Conservation (phyloP, 2,329 filamentous ascomycete species). For the Dothideomycetes sp. region DNA sequence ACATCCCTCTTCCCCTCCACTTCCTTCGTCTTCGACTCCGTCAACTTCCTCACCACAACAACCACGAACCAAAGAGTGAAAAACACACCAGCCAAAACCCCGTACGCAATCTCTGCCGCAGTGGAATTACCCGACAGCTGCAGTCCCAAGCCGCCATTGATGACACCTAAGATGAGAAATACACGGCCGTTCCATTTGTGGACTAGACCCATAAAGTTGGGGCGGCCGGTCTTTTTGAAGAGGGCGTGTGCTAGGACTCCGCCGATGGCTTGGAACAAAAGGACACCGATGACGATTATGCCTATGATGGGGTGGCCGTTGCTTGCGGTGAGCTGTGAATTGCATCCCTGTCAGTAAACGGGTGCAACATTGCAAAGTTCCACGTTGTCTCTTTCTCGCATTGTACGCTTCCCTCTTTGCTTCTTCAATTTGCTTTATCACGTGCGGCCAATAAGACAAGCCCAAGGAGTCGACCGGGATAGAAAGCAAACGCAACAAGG, state of each 20-base stretch:
- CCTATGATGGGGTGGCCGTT: constrained; percentile 47
- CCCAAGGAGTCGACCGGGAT: too few relatives aligned
- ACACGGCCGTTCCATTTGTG: constrained; percentile 42
- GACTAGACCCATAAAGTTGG: constrained; percentile 2
- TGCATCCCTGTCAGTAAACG: background rate
- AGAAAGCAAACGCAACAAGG: too few relatives aligned
- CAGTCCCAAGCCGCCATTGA: constrained; percentile 48
- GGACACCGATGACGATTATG: constrained; percentile 39
- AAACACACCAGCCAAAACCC: constrained; percentile 33
- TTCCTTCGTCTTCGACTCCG: too few relatives aligned
- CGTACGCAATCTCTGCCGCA: constrained; percentile 31
- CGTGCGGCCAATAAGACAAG: too few relatives aligned
- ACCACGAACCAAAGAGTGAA: constrained; percentile 26
- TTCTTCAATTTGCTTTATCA: background rate
- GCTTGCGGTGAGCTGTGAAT: constrained; percentile 9
- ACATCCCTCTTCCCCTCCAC: too few relatives aligned
- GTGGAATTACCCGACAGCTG: constrained; percentile 31
- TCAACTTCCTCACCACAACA: too few relatives aligned
- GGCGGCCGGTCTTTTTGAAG: constrained; percentile 29
- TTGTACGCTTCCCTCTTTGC: background rate
- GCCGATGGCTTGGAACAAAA: constrained; percentile 43
- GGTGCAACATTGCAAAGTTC: constrained; percentile 3
- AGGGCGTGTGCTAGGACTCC: constrained; percentile 46
- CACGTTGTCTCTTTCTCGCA: background rate
- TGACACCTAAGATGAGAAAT: constrained; percentile 40